phyloP scores from a whole-genome alignment of 768 basidiomycete species.

The Suillus sp. region DNA sequence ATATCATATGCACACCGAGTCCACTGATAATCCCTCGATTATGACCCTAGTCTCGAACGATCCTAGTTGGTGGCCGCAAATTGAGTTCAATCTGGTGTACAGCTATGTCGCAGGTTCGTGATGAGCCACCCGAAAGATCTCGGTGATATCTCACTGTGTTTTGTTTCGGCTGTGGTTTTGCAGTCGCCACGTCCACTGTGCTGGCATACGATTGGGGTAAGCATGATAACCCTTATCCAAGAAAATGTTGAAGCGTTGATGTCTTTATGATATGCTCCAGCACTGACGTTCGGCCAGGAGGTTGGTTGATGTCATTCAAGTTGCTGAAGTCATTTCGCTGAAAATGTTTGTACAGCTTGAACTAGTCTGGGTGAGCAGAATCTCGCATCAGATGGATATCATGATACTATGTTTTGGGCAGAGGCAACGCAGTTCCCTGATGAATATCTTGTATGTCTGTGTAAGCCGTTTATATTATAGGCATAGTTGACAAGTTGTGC shows the following conservation, averaged over 20 bases:
- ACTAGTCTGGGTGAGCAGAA: background rate
- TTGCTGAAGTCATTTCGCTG: background rate
- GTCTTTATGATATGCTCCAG: background rate
- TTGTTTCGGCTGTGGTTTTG: background rate
- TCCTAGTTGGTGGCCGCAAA: background rate
- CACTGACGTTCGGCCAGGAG: background rate
- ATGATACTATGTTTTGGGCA: background rate
- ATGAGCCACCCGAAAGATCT: background rate
- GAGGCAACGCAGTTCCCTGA: background rate
- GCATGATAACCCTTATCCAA: background rate
- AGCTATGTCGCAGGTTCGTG: background rate
- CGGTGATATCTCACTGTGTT: background rate
- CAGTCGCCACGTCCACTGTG: background rate
- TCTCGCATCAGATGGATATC: background rate
- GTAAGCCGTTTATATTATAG: background rate
- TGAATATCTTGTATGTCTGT: background rate
- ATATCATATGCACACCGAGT: background rate
- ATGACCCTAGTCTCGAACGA: background rate
- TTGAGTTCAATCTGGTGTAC: fast-evolving
- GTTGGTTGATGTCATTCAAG: background rate
- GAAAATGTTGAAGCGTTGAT: background rate
- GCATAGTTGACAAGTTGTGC: background rate
- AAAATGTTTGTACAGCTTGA: background rate
- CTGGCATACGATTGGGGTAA: background rate
- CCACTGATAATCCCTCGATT: background rate